Evolutionary conservation across 1,284 basidiomycete genomes (phyloP), one percentile per base, ranked within the genome.

Genomic region (Marasmius fiardii): DNA sequence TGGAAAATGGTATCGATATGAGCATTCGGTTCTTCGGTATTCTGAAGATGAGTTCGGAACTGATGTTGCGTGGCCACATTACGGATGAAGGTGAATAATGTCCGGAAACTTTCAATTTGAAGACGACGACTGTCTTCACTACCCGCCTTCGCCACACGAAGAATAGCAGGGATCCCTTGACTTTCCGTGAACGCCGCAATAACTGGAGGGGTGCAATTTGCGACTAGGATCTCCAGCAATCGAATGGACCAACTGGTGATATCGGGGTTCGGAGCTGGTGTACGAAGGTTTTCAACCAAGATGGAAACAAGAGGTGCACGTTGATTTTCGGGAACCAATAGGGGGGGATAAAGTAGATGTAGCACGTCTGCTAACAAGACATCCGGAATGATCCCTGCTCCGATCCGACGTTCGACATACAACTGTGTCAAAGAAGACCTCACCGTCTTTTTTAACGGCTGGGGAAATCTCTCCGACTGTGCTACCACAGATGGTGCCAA

Each of bases 101-200:
- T 68, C 34, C 72, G 65, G 57, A 74, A 61, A 57, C 72, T 71
- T 51, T 74, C 70, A 35, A 72, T 64, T 52, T 73, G 71, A 4
- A 73, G 65, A 21, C 70, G 65, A 16, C 69, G 65, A 55, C 68
- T 70, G 52, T 71, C 71, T 8, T 66, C 68, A 37, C 66, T 68
- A 1, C 70, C 70, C 21, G 61, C 62, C 45, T 65, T 67, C 3
- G 71, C 67, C 20, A 66, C 63, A 4, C 68, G 68, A 10, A 74
- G 61, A 12, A 74, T 60, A n/a, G 66, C 65, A 18, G 65, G 55
- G 23, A 72, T 61, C 14, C 73, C 73, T 44, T 69, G 64, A 18
- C 62, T 63, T 4, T 68, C 66, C 7, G 67, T 62, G 43, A 74
- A 74, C 0, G 67, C 65, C 31, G 66, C 53, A 24, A 67, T 44